Conservation (phyloP, 2,329 filamentous ascomycete genomes). For the Seiridium unicorne region DNA sequence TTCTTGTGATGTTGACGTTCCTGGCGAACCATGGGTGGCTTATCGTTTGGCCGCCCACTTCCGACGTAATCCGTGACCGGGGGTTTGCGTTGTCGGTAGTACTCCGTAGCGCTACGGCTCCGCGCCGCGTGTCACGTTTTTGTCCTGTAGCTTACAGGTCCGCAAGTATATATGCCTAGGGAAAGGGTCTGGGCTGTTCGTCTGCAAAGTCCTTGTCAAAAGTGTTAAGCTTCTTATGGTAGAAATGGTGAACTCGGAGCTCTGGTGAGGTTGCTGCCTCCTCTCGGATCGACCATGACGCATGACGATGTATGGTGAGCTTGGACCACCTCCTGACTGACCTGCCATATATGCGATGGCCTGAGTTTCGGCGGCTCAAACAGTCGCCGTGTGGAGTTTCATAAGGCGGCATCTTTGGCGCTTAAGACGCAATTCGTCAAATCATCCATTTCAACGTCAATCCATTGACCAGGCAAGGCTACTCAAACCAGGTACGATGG, state of each 20-base stretch:
- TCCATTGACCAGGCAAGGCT: too few relatives aligned
- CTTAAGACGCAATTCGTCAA: background rate
- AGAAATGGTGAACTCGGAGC: too few relatives aligned
- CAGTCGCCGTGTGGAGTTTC: background rate
- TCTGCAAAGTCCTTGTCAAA: too few relatives aligned
- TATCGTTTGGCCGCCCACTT: background rate
- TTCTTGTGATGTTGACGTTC: background rate
- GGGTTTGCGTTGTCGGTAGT: background rate
- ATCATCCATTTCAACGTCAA: background rate
- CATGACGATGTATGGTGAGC: background rate
- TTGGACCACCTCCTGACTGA: background rate
- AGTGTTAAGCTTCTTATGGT: too few relatives aligned
- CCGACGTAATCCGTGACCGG: slow-evolving; percentile 2
- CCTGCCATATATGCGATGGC: background rate
- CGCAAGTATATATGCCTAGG: too few relatives aligned
- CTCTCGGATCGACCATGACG: background rate
- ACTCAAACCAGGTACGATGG: too few relatives aligned
- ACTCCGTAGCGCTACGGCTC: background rate
- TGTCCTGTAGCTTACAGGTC: too few relatives aligned
- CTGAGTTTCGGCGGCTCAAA: background rate
- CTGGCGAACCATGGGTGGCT: background rate
- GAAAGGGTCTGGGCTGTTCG: too few relatives aligned
- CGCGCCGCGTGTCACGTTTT: background rate
- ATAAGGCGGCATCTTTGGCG: background rate
- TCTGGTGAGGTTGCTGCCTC: too few relatives aligned